Evolutionary conservation across 768 basidiomycete species (phyloP).

Genomic region (Russula lepida): DNA sequence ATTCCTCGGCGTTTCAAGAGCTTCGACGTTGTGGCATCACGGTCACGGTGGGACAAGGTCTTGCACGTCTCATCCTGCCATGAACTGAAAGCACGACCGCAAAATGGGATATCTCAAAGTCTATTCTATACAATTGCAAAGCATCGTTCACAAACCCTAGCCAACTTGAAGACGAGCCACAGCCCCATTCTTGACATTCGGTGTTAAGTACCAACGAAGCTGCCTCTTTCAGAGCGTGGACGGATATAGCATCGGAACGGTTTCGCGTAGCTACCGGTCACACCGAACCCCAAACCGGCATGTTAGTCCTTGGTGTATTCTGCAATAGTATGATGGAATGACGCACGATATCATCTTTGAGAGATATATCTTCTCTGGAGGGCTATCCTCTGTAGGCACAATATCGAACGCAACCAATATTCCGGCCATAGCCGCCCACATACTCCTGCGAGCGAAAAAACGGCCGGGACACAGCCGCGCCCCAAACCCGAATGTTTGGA

Average conservation of each 20-base stretch:
- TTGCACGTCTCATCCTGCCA: no score
- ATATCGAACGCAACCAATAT: background rate
- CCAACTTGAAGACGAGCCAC: background rate
- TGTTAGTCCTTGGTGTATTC: background rate
- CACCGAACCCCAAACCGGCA: background rate
- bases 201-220: background rate
- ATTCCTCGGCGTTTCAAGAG: no score
- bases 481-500: background rate
- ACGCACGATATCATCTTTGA: background rate
- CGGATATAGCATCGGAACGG: background rate
- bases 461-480: background rate
- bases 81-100: background rate
- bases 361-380: background rate
- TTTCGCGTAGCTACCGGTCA: background rate
- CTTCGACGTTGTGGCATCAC: no score
- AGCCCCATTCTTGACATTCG: background rate
- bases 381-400: background rate
- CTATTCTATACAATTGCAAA: background rate
- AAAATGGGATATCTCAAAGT: background rate
- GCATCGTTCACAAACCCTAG: background rate
- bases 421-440: background rate
- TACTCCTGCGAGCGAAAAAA: background rate
- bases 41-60: no score
- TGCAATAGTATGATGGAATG: no score
- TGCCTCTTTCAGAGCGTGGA: background rate